Base-by-base conservation (phyloP, 805 yeast species). In the Tetrapisispora nanseiensis region DNA sequence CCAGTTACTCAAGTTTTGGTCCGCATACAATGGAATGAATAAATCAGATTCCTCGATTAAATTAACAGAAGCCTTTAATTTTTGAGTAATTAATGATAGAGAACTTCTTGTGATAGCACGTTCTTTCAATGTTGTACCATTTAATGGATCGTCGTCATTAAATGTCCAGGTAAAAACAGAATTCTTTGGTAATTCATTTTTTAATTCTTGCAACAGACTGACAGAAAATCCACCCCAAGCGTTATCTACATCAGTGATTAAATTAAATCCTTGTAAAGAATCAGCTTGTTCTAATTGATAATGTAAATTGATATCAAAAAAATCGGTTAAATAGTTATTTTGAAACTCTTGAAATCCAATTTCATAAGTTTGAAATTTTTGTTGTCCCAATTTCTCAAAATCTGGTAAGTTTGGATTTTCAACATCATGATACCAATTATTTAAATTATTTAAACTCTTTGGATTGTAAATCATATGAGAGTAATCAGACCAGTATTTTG, bases 171-270 rank as follows among this genome's bases (percentile, higher is more conserved):
- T 65, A 32, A 71, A 66, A 0, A 71, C 46, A 2, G 68, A 51
- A 2, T 60, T 55, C 51, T 76, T 78, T 1, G 80, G 71, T 13
- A 80, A 66, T 51, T 85, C 94, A 56, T 89, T 96, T 42, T 75
- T 68, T 16, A 87, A 39, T 7, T 69, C 72, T n/a, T 63, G 52
- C 20, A 87, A 44, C 47, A 78, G 49, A 36, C 69, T 68, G 32
- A 63, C 57, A 4, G 84, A 61, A 51, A 83, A 77, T 0, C 95
- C 95, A 38, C 86, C 82, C 97, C 97, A 90, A 0, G 82, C 83
- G 19, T 76, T 70, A 55, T 85, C 95, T 3, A 80, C 50, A 40
- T 87, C 95, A 0, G 82, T 73, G 2, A 80, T 54, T 0, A 85
- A 39, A 50, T 82, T 83, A 9, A 92, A 44, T 0, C 96, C 96